Percentiles rank a stretch among this genome's conserved stretches.
Conservation (phyloP, 805 yeast species). For the Cyberlindnera mrakii region DNA sequence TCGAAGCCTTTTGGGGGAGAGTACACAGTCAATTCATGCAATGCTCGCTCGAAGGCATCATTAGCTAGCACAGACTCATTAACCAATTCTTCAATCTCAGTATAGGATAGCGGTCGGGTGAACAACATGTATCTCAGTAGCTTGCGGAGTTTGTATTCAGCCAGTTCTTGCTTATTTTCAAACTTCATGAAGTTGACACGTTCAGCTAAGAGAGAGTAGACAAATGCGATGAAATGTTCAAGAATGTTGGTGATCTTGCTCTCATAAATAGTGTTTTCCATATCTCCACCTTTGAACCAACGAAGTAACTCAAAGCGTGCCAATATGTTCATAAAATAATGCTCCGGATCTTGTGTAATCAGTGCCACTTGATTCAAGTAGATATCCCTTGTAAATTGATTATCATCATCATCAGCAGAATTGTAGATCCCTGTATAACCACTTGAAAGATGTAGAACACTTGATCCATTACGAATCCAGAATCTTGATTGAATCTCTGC, state of each 20-base stretch:
- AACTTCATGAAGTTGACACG: slow-evolving; percentile 52
- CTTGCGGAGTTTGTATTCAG: slow-evolving; percentile 28
- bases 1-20: slow-evolving; percentile 60
- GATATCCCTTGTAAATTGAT: slow-evolving; percentile 66
- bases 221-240: slow-evolving; percentile 71
- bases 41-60: slow-evolving; percentile 45
- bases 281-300: slow-evolving; percentile 37
- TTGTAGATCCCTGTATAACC: slow-evolving; percentile 36
- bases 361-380: slow-evolving; percentile 60
- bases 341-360: slow-evolving; percentile 41
- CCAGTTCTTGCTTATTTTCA: slow-evolving; percentile 24
- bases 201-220: slow-evolving; percentile 67
- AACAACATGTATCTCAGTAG: slow-evolving; percentile 46
- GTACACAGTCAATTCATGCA: slow-evolving; percentile 55
- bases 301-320: slow-evolving; percentile 54
- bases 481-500: slow-evolving; percentile 58
- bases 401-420: slow-evolving; percentile 29
- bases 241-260: slow-evolving; percentile 50
- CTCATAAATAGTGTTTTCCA: slow-evolving; percentile 40
- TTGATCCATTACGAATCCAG: slow-evolving; percentile 71
- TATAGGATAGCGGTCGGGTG: slow-evolving; percentile 47
- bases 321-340: slow-evolving; percentile 50
- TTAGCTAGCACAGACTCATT: slow-evolving; percentile 38
- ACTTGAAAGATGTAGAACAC: slow-evolving; percentile 44
- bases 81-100: slow-evolving; percentile 37